Conservation (phyloP, 306 rosid species). For the Acmispon strigosus region DNA sequence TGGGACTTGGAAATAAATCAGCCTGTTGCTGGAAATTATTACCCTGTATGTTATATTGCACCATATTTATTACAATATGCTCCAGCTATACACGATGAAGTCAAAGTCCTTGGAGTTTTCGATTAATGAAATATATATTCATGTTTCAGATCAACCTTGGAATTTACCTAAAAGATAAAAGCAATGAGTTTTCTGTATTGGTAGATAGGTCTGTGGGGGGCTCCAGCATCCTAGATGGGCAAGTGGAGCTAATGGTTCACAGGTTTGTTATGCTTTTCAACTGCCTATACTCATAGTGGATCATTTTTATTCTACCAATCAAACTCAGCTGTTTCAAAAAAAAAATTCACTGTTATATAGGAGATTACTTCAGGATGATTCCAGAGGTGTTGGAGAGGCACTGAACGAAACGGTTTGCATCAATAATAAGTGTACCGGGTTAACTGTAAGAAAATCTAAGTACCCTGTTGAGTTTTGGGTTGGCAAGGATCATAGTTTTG, state of each 20-base stretch:
- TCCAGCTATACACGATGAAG: not conserved
- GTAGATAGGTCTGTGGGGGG: slow-evolving; percentile 87
- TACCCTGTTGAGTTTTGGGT: not conserved
- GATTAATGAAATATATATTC: slow-evolving; percentile 8
- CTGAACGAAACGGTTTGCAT: slow-evolving; percentile 82
- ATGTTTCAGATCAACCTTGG: slow-evolving; percentile 69
- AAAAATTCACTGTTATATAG: slow-evolving; percentile 26
- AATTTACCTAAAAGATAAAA: slow-evolving; percentile 51
- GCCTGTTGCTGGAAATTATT: slow-evolving; percentile 93
- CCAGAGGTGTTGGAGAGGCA: slow-evolving; percentile 84
- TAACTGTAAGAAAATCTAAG: slow-evolving; percentile 51
- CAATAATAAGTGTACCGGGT: slow-evolving; percentile 54
- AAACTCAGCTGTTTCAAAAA: slow-evolving; percentile 1
- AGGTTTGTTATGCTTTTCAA: slow-evolving; percentile 40
- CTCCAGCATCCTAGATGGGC: slow-evolving; percentile 72
- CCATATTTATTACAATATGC: not conserved
- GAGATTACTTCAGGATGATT: slow-evolving; percentile 77
- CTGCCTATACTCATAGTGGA: not conserved
- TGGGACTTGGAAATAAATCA: slow-evolving; percentile 78
- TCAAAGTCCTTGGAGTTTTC: not conserved
- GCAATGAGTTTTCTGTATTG: slow-evolving; percentile 57
- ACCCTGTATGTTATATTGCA: slow-evolving; percentile 52
- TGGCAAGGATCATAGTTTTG: slow-evolving; percentile 5
- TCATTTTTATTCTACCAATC: not conserved
- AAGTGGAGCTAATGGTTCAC: slow-evolving; percentile 79